Base-by-base conservation (phyloP, 2,329 filamentous ascomycete genomes). In the Colletotrichum falcatum region DNA sequence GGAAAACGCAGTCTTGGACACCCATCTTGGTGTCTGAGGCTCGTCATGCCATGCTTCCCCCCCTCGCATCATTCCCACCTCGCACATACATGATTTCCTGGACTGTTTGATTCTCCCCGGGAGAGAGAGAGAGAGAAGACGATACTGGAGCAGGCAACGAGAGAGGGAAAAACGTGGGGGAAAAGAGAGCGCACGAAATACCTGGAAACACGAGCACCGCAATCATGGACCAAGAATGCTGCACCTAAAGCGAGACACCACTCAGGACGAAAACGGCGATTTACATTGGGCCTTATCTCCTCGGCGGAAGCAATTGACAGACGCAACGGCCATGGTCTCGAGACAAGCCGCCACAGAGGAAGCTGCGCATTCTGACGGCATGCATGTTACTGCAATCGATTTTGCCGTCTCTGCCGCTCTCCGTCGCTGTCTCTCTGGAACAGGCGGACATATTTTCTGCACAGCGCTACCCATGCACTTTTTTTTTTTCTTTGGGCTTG, bases 381-480 rank as follows among this genome's bases (percentile, higher is more conserved):
- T 28, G 35, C 46, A 54, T 51, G 20, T 28, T 28, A 54, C 46
- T 30, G n/a, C 18, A 28, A 53, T 58, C 56, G 44, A n/a, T 26
- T 70, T 46, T 56, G 58, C 58, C 64, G 62, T 61, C 37, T 59
- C 59, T 37, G 68, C 30, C 49, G 68, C 44, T 35, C 35, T 44
- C 60, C 35, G 48, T 62, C 26, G 9, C 46, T 30, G 14, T 44
- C 35, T 62, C 28, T 42, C 44, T n/a, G 26, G 48, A 23, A 35
- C 46, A 42, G 60, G n/a, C 48, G 48, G 35, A 51, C 64, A 54
- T 42, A 37, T 60, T 26, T 42, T 48, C 64, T 61, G 49, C 51
- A 53, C 28, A 44, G 56, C 55, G 66, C 55, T 61, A 60, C 66
- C 46, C 66, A 70, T 61, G 66, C 66, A 56, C 56, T 66, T 66